Conservation (phyloP, 2,329 filamentous ascomycete species). For the Aspergillus arachidicola region DNA sequence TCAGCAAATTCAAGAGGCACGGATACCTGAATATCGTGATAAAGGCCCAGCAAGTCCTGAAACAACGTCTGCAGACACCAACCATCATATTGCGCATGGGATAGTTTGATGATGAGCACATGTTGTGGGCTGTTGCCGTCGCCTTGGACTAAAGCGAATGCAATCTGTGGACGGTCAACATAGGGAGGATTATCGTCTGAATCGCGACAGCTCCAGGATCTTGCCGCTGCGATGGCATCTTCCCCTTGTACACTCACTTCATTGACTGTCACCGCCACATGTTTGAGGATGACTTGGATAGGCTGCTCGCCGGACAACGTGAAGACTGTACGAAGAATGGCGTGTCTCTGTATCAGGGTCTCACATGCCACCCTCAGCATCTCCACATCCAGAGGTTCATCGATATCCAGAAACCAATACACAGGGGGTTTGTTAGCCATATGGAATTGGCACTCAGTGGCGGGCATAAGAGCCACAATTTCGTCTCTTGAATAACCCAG, state of each 20-base stretch:
- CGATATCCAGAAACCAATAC: not conserved
- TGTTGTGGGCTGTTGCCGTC: no score
- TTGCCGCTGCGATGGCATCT: not conserved
- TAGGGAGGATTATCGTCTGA: no score
- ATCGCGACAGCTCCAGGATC: no score
- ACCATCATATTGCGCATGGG: no score
- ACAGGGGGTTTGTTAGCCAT: not conserved
- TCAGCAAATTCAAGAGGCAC: no score
- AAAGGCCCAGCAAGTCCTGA: no score
- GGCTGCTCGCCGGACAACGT: not conserved
- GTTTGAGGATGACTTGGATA: not conserved
- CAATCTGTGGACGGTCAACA: no score
- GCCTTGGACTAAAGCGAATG: no score
- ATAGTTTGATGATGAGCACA: no score
- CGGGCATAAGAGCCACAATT: not conserved
- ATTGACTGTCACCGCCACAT: not conserved
- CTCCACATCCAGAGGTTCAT: not conserved
- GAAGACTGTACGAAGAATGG: slow-evolving; percentile 19
- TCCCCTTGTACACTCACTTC: not conserved
- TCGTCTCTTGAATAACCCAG: not conserved
- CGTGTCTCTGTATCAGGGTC: slow-evolving; percentile 17
- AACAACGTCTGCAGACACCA: no score
- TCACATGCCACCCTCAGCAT: slow-evolving; percentile 4
- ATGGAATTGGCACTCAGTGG: not conserved
- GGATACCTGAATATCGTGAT: no score